Base-by-base conservation (phyloP, 192 early-diverging fungal genomes). In the Backusella tuberculispora region DNA sequence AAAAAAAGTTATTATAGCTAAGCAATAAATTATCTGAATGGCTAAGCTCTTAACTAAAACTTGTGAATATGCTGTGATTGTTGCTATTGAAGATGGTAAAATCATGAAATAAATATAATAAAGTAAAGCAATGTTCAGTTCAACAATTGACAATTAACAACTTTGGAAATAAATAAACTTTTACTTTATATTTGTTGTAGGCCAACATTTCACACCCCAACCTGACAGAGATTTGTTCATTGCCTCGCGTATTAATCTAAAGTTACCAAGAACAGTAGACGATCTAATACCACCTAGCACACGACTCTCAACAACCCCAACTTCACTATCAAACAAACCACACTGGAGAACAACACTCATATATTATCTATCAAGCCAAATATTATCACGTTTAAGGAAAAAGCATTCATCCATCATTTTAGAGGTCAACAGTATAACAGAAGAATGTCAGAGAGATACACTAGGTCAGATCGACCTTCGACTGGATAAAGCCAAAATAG, bases 61-160 rank as follows among this genome's bases (percentile, higher is more conserved):
- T 34, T 76, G 74, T 40, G 69, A 80, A 38, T 56, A 73, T 73
- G 74, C 79, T 68, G 68, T 80, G 14, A 47, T 80, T 38, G 65
- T 80, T 21, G 74, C 74, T 19, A 69, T 80, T 60, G 68, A 76
- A 73, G 67, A 73, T 75, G 79, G 78, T 79, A 79, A 69, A 29
- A 7, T 15, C 44, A 5, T 40, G 19, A 40, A 41, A 48, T 0
- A 24, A 64, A n/a, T 65, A 17, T 42, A 12, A 24, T 64, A 21
- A 14, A 64, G 14, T 26, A 14, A 73, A 38, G 40, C 2, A 4
- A 29, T 21, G 14, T 44, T 6, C 34, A 42, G 10, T 24, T 29
- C 12, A 63, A 63, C 45, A 17, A 10, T 29, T n/a, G 29, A 1
- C 29, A 34, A 34, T 34, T 34, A 34, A 34, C 29, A 34, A 34